A percentile compares a stretch with the other conserved stretches of the same genome.
phyloP scores from a whole-genome alignment of 1,284 basidiomycete genomes.

The Takashimella koratensis region DNA sequence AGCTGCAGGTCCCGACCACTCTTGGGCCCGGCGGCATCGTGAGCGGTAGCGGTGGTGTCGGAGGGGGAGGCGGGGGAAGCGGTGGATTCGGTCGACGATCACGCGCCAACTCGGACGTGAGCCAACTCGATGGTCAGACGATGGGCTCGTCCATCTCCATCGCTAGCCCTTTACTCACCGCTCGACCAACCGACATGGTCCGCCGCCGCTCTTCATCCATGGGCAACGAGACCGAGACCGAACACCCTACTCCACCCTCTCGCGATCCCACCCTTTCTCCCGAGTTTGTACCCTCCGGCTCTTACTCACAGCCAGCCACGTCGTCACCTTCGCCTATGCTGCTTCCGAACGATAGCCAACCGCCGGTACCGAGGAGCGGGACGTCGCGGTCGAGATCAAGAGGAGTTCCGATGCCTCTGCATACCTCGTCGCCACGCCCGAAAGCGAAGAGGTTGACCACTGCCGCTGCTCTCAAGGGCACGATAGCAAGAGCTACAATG shows the following conservation, averaged over 20 bases:
- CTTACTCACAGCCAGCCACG: conserved; percentile 4
- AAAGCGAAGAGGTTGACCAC: not conserved
- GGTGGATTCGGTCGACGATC: conserved; percentile 10
- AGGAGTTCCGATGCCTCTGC: not conserved
- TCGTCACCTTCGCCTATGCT: conserved; percentile 5
- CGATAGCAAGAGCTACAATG: conserved; percentile 82
- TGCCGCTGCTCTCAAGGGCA: conserved; percentile 29
- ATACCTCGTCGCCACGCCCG: not conserved
- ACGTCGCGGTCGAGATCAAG: not conserved
- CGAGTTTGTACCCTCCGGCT: not conserved
- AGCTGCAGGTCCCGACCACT: not conserved
- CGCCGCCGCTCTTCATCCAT: not conserved
- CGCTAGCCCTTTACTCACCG: not conserved
- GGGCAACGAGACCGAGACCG: not conserved
- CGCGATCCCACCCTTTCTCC: not conserved
- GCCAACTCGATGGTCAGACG: conserved; percentile 34
- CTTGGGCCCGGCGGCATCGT: not conserved
- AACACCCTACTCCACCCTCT: not conserved
- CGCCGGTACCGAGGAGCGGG: too few species aligned
- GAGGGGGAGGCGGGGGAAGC: not conserved
- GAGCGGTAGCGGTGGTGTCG: not conserved
- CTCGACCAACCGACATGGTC: not conserved
- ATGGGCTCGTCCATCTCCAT: conserved; percentile 6
- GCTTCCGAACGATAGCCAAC: conserved; percentile 2
- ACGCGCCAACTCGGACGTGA: conserved; percentile 46